Evolutionary conservation across 2,329 filamentous ascomycete species (phyloP).

Genomic region (Fusarium concolor): DNA sequence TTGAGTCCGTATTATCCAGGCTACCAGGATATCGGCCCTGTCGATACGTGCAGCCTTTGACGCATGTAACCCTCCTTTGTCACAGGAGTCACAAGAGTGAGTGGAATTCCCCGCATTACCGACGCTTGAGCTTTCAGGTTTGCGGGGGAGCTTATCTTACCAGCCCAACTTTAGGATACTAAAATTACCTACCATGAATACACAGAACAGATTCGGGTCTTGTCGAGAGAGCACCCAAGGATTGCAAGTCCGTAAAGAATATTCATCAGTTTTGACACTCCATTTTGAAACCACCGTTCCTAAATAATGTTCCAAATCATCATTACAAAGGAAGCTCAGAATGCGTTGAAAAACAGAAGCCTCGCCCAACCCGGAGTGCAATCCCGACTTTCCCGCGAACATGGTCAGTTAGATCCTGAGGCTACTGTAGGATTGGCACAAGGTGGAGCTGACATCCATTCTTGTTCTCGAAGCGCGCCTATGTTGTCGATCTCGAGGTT

Average conservation of each 20-base stretch:
- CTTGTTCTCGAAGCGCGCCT: conserved; percentile 6
- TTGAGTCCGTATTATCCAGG: conserved; percentile 15
- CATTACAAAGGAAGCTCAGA: background rate
- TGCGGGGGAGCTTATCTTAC: background rate
- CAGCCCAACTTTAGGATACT: background rate
- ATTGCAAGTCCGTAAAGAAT: background rate
- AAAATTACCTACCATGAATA: too few species aligned
- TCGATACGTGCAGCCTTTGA: conserved; percentile 7
- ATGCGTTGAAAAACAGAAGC: background rate
- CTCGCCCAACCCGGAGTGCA: background rate
- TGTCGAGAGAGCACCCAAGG: background rate
- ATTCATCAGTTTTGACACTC: too few species aligned
- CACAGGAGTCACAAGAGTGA: background rate
- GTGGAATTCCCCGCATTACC: conserved; percentile 19
- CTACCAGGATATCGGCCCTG: background rate
- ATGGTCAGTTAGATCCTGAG: background rate
- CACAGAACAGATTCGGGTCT: background rate
- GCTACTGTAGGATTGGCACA: background rate
- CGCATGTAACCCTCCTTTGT: conserved; percentile 19
- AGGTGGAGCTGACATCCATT: conserved; percentile 11
- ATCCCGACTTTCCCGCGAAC: conserved; percentile 15
- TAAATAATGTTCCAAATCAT: background rate
- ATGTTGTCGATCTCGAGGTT: conserved; percentile 11
- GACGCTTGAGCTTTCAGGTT: background rate
- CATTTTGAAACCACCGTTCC: background rate